These are phyloP conservation scores for Wilhelminamyces savonicus DNA, from an alignment of 805 yeast genomes.

Conservation along the genomic window DNA sequence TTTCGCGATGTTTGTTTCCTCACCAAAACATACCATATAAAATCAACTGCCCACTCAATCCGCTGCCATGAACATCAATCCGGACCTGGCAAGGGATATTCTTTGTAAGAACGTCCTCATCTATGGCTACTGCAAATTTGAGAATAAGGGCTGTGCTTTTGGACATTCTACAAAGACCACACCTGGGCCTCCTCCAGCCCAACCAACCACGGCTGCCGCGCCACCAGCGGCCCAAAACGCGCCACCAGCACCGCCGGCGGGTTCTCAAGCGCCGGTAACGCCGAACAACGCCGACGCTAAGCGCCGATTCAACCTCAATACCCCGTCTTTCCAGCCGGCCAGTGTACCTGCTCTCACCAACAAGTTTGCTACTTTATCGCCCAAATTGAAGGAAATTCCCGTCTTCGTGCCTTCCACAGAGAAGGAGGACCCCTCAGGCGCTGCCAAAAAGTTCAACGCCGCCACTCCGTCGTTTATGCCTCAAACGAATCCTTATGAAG, in stretches of 20 bases:
- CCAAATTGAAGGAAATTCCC: slow-evolving; percentile 42
- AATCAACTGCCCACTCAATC: neutral
- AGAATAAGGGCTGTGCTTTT: slow-evolving; percentile 82
- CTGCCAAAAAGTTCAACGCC: slow-evolving; percentile 25
- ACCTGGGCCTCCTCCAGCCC: slow-evolving; percentile 3
- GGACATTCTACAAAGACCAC: slow-evolving; percentile 45
- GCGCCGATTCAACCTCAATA: slow-evolving; percentile 32
- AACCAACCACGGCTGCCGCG: slow-evolving; percentile 4
- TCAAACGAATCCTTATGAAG: neutral
- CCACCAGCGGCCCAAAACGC: slow-evolving; percentile 2
- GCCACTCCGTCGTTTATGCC: slow-evolving; percentile 38
- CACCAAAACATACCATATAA: no score
- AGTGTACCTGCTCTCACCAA: slow-evolving; percentile 19
- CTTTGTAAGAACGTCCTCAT: slow-evolving; percentile 80
- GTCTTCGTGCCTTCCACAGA: slow-evolving; percentile 39
- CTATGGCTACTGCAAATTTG: slow-evolving; percentile 84
- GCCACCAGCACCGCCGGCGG: slow-evolving; percentile 1
- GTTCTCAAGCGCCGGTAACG: slow-evolving; percentile 9
- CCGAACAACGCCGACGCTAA: slow-evolving; percentile 7
- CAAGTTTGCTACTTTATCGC: slow-evolving; percentile 43
- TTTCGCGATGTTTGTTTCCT: no score
- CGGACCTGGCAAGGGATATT: slow-evolving; percentile 62
- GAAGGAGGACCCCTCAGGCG: slow-evolving; percentile 4
- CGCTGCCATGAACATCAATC: slow-evolving; percentile 27
- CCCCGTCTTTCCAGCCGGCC: slow-evolving; percentile 40